Conservation (phyloP, 2,329 filamentous ascomycete genomes). For the Clathrospora elynae region DNA sequence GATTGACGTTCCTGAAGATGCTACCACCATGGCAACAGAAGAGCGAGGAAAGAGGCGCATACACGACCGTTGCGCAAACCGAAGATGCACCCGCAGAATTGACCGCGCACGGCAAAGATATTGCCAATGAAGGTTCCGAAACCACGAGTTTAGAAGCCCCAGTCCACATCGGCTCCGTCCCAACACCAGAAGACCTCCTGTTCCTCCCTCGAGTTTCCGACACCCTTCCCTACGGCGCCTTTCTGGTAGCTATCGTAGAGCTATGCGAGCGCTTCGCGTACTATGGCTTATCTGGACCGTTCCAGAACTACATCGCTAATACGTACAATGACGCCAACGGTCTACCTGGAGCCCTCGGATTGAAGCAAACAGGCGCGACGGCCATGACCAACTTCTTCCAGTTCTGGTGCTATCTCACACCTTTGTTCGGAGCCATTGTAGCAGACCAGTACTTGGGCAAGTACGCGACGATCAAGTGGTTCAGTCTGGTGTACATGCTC, state of each 20-base stretch:
- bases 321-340: conserved; percentile 48
- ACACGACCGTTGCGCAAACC: conserved; percentile 41
- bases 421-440: conserved; percentile 55
- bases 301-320: conserved; percentile 58
- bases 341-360: conserved; percentile 49
- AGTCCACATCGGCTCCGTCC: conserved; percentile 27
- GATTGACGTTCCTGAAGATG: conserved; percentile 17
- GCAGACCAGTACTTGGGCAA: conserved; percentile 73
- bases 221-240: conserved; percentile 53
- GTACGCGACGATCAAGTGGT: conserved; percentile 71
- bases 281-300: conserved; percentile 53
- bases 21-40: conserved; percentile 25
- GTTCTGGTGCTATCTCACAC: conserved; percentile 57
- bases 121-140: conserved; percentile 6
- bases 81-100: conserved; percentile 28
- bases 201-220: conserved; percentile 48
- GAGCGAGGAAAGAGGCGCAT: conserved; percentile 31
- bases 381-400: conserved; percentile 56
- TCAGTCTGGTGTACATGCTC: conserved; percentile 65
- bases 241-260: conserved; percentile 56
- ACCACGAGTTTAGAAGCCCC: conserved; percentile 8
- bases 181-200: conserved; percentile 33
- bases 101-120: conserved; percentile 24
- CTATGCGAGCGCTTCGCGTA: conserved; percentile 57
- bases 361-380: conserved; percentile 52